Conservation (phyloP, 106 monocot genomes). For the Agapanthus africanus region DNA sequence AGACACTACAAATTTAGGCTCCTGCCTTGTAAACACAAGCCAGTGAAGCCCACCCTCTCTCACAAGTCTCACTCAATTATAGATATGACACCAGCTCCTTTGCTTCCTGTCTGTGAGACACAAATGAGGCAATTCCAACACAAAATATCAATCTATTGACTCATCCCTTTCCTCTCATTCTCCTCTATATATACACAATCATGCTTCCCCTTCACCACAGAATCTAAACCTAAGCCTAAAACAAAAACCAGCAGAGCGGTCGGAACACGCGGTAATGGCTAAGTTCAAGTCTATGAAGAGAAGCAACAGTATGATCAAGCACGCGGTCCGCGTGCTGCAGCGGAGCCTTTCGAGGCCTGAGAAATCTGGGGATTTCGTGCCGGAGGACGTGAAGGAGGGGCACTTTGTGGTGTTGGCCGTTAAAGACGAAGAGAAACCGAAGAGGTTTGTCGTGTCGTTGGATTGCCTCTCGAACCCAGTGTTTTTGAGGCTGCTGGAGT, state of each 20-base stretch:
- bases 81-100: neutral
- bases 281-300: constrained; percentile 6
- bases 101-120: neutral
- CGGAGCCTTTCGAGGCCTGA: constrained; percentile 10
- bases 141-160: neutral
- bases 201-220: neutral
- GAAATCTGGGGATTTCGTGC: neutral
- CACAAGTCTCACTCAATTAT: neutral
- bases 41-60: neutral
- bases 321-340: constrained; percentile 12
- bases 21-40: neutral
- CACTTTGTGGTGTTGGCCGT: constrained; percentile 36
- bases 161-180: neutral
- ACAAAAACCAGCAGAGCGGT: neutral
- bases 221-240: no score
- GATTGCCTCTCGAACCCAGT: constrained; percentile 32
- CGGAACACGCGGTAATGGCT: constrained; percentile 6
- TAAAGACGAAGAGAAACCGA: constrained; percentile 6
- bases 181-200: neutral
- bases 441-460: constrained; percentile 32
- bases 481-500: constrained; percentile 31
- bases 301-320: constrained; percentile 12
- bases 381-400: constrained; percentile 32
- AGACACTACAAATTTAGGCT: neutral
- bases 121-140: neutral